Evolutionary conservation across 2,329 filamentous ascomycete species (phyloP).

Genomic region (Ophiostoma himal-ulmi): DNA sequence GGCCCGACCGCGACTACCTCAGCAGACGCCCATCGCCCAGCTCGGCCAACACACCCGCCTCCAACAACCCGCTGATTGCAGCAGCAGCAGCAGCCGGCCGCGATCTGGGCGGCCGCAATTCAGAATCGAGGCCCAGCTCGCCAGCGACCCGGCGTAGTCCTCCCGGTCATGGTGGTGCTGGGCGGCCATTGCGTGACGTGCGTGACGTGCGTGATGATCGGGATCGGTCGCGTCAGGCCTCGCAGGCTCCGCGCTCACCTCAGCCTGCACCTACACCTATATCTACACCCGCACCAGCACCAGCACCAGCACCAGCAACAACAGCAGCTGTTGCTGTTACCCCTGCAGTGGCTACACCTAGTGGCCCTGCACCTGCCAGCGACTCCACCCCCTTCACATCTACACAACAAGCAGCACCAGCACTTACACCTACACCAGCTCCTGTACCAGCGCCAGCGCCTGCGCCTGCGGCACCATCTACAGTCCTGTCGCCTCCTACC

Average conservation of each 20-base stretch:
- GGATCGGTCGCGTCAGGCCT: constrained; percentile 32
- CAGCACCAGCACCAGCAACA: neutral
- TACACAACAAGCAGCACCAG: neutral
- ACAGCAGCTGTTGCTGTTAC: neutral
- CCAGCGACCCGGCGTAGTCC: constrained; percentile 42
- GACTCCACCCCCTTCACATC: neutral
- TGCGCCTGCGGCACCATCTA: neutral
- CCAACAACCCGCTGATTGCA: constrained; percentile 2
- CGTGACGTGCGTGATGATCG: constrained; percentile 36
- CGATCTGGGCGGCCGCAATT: constrained; percentile 37
- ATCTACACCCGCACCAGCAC: neutral
- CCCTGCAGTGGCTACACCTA: neutral
- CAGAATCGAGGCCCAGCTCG: constrained; percentile 47
- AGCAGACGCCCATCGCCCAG: constrained; percentile 43
- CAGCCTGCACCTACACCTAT: neutral
- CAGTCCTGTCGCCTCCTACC: constrained; percentile 43
- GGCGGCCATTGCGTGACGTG: constrained; percentile 36
- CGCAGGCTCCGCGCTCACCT: constrained; percentile 2
- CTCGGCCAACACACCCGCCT: neutral
- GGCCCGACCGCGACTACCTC: constrained; percentile 33
- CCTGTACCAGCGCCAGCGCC: neutral
- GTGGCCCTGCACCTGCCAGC: neutral
- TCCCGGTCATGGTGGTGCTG: constrained; percentile 23
- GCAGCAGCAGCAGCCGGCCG: neutral
- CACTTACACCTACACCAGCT: neutral